Evolutionary conservation across 495 filamentous ascomycete genomes (phyloP).

Genomic region (Podospora didyma): DNA sequence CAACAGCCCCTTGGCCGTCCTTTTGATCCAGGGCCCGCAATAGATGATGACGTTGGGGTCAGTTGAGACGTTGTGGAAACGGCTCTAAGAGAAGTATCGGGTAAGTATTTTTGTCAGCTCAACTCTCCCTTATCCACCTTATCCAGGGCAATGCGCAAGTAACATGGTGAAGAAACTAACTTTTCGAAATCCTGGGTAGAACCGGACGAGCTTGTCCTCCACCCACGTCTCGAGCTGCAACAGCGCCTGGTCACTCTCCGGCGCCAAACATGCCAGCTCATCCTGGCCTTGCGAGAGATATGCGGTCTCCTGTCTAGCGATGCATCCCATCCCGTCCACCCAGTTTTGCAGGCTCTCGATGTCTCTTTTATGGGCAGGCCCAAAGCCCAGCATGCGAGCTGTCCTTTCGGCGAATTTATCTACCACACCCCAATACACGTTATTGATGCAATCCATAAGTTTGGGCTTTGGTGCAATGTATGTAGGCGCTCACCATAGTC

Average conservation of each 20-base stretch:
- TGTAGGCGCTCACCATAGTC: conserved; percentile 23
- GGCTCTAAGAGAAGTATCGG: conserved; percentile 23
- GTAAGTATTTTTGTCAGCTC: too few relatives aligned
- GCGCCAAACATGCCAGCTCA: conserved; percentile 18
- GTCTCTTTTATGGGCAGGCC: conserved; percentile 12
- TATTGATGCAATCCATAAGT: too few relatives aligned
- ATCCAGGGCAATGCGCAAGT: too few relatives aligned
- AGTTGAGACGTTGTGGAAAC: too few relatives aligned
- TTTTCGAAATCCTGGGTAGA: conserved; percentile 19
- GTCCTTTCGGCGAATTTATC: conserved; percentile 23
- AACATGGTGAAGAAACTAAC: conserved; percentile 17
- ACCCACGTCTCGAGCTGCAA: conserved; percentile 24
- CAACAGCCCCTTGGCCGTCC: too few relatives aligned
- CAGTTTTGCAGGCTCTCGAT: conserved; percentile 26
- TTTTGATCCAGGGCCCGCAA: too few relatives aligned
- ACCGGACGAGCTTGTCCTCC: conserved; percentile 23
- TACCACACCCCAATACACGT: too few relatives aligned
- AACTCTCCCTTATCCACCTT: too few relatives aligned
- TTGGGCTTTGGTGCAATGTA: not conserved
- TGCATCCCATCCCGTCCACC: conserved; percentile 22
- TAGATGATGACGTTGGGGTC: too few relatives aligned
- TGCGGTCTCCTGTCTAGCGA: conserved; percentile 26
- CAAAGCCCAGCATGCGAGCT: conserved; percentile 12
- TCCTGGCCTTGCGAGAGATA: conserved; percentile 21
- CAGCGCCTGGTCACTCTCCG: conserved; percentile 17